Evolutionary conservation across 2,329 filamentous ascomycete species (phyloP).

Genomic region (Arachnomyces sp.): DNA sequence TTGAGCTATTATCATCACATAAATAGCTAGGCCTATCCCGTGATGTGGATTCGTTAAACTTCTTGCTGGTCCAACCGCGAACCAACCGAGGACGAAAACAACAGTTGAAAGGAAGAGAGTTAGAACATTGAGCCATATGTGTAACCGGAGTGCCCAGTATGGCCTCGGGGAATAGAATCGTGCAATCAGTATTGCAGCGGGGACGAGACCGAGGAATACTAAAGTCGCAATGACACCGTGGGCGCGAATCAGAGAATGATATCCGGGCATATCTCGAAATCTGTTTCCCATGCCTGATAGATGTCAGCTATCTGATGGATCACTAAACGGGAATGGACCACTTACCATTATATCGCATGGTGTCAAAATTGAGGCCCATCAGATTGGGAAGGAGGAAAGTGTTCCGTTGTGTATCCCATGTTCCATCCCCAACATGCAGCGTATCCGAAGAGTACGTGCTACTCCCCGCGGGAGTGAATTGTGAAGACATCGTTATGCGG

Average conservation of each 20-base stretch:
- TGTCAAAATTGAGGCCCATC: conserved; percentile 58
- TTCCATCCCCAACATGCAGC: conserved; percentile 59
- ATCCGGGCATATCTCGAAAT: conserved; percentile 52
- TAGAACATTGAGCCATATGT: conserved; percentile 58
- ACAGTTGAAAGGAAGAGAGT: conserved; percentile 55
- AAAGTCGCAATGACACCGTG: conserved; percentile 56
- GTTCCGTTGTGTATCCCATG: conserved; percentile 56
- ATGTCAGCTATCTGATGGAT: conserved; percentile 9
- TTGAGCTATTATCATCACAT: conserved; percentile 53
- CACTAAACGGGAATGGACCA: conserved; percentile 2
- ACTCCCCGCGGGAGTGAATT: conserved; percentile 51
- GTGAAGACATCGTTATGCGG: conserved; percentile 24
- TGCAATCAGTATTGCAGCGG: conserved; percentile 52
- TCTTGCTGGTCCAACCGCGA: conserved; percentile 54
- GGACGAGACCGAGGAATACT: conserved; percentile 54
- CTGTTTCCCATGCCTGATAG: conserved; percentile 57
- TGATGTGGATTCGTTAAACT: conserved; percentile 60
- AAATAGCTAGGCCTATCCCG: conserved; percentile 58
- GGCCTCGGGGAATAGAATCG: conserved; percentile 53
- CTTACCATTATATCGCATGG: conserved; percentile 60
- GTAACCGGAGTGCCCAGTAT: conserved; percentile 50
- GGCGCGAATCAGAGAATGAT: conserved; percentile 51
- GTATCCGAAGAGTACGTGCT: conserved; percentile 55
- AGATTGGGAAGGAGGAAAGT: conserved; percentile 59
- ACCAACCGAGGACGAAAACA: conserved; percentile 54